phyloP scores from a whole-genome alignment of 1,284 basidiomycete species.

The Agroathelia rolfsii region DNA sequence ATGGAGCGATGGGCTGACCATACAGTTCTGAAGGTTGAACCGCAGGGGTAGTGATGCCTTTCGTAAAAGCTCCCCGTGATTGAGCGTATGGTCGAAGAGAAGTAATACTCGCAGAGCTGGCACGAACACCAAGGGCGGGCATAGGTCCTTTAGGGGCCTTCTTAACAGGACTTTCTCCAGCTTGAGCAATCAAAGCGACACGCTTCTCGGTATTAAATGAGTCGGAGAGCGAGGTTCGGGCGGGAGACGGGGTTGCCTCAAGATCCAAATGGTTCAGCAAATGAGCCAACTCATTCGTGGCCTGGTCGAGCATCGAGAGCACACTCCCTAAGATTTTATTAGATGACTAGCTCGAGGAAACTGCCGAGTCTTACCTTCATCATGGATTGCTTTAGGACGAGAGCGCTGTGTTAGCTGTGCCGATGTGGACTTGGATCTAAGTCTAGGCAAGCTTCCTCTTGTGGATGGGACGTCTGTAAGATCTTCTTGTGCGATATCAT shows the following conservation, averaged over 20 bases:
- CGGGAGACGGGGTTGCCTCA: conserved; percentile 63
- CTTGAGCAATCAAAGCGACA: conserved; percentile 15
- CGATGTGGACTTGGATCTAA: too few species aligned
- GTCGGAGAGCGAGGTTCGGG: conserved; percentile 43
- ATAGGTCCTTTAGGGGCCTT: too few species aligned
- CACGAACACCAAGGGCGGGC: conserved; percentile 21
- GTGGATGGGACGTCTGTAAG: conserved; percentile 35
- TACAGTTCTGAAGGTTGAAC: conserved; percentile 20
- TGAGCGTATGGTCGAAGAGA: conserved; percentile 56
- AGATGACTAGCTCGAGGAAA: conserved; percentile 1
- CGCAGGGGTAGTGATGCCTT: conserved; percentile 10
- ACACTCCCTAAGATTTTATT: conserved; percentile 33
- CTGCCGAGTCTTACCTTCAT: conserved; percentile 27
- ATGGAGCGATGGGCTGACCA: conserved; percentile 55
- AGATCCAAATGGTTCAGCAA: conserved; percentile 67
- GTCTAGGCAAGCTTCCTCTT: too few species aligned
- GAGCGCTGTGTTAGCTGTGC: conserved; percentile 48
- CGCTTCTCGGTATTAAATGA: conserved; percentile 31
- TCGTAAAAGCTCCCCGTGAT: conserved; percentile 28
- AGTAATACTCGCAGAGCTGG: conserved; percentile 36
- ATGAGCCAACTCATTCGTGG: conserved; percentile 66
- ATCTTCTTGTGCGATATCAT: conserved; percentile 31
- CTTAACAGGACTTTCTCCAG: conserved; percentile 29
- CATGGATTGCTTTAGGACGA: conserved; percentile 41
- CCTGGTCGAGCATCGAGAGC: conserved; percentile 62